Base-by-base conservation (phyloP, 164 flowering plant genomes). In the Liquidambar formosana region DNA sequence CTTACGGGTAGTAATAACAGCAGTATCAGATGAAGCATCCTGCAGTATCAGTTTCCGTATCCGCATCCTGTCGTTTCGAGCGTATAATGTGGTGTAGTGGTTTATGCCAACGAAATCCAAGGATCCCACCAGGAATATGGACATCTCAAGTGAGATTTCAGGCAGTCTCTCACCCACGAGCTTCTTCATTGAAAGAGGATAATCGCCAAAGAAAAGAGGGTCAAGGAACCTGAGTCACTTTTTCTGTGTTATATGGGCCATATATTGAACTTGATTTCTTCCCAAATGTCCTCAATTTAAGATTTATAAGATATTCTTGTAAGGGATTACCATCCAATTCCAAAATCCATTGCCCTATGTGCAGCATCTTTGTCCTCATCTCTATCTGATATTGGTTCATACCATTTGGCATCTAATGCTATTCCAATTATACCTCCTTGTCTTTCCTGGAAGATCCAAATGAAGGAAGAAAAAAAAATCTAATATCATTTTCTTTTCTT, bases 301-400 rank as follows among this genome's bases (percentile, higher is more conserved):
- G 33, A 10, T 49, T 61, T 51, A 19, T 23, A 62, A 43, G 51
- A 45, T 16, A 22, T 43, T n/a, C 19, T 61, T 16, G 23, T 12
- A 18, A 69, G 53, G 14, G 49, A 70, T 75, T 88, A 90, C 98
- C 98, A 94, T 82, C 97, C 96, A 41, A 92, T 65, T 23, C 64
- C 77, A 56, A 92, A 94, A 67, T 92, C 98, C 72, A 86, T 69
- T 48, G 98, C 98, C 75, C 98, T 79, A 0, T 67, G 63, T 54
- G 96, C 94, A 71, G 98, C 98, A 70, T 89, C 89, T 59, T 54
- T 73, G 77, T 94, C 97, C 71, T 94, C 96, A 15, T 85, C 81
- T 1, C 49, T 41, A 57, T 85, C 79, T 16, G 93, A 76, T 25
- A 85, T 28, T 10, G 98, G 96, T 66, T 89, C 96, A 56, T 92